Conservation (phyloP, 495 filamentous ascomycete genomes). For the Neurospora cerealis region DNA sequence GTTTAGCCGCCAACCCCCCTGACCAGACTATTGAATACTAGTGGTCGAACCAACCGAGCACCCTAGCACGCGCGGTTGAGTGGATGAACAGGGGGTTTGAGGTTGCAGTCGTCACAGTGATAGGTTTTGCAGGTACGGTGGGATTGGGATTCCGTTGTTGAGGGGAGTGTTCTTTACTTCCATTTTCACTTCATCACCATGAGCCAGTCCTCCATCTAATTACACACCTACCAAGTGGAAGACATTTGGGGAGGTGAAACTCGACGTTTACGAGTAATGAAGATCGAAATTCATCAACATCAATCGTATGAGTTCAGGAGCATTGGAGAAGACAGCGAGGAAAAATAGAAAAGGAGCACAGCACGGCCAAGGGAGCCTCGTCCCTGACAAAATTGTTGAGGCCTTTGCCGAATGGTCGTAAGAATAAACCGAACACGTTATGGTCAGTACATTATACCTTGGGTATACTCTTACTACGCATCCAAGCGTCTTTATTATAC, state of each 20-base stretch:
- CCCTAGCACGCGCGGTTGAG: not conserved
- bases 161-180: not conserved
- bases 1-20: not conserved
- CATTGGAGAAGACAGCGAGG: not conserved
- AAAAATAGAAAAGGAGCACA: not conserved
- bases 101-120: not conserved
- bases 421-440: too few species aligned
- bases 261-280: not conserved
- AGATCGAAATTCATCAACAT: not conserved
- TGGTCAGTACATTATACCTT: too few species aligned
- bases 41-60: not conserved
- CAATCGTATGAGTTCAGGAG: not conserved
- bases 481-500: too few species aligned
- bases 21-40: not conserved
- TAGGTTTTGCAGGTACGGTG: not conserved
- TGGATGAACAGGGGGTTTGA: not conserved
- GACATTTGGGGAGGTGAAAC: not conserved
- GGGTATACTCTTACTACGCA: too few species aligned
- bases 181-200: too few species aligned
- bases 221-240: too few species aligned
- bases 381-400: too few species aligned
- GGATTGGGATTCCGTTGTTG: not conserved
- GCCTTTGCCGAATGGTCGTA: too few species aligned
- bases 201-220: too few species aligned
- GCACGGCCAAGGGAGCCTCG: not conserved